These are phyloP conservation scores for Picochlorum sp. DNA, from an alignment of 139 green algal species.

Conservation along the genomic window DNA sequence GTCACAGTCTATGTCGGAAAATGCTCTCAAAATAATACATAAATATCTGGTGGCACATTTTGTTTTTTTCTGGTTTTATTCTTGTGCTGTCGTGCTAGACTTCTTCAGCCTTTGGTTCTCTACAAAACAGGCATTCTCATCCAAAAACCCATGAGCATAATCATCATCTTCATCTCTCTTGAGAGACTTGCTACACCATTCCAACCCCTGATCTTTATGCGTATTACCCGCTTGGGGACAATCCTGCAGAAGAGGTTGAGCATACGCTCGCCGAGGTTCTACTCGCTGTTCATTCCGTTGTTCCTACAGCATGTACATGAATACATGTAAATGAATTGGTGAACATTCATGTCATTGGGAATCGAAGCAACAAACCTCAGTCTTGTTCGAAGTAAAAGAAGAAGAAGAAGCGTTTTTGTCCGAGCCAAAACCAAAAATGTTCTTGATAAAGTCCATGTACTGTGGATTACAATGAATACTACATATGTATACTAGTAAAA, in stretches of 20 bases:
- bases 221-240: neutral
- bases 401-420: no score
- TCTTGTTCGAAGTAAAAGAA: no score
- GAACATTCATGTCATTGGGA: no score
- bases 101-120: neutral
- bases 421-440: no score
- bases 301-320: neutral
- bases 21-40: neutral
- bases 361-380: no score
- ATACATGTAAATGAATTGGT: no score
- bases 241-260: constrained; percentile 5
- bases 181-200: constrained; percentile 18
- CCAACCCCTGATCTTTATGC: constrained; percentile 17
- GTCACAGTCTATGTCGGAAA: constrained; percentile 52
- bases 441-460: no score
- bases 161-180: constrained; percentile 25
- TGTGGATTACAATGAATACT: no score
- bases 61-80: no score
- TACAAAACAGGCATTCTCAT: constrained; percentile 3
- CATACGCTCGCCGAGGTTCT: neutral
- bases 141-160: constrained; percentile 18
- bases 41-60: no score
- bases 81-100: no score
- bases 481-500: no score
- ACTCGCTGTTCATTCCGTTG: neutral